A percentile compares a stretch with the other conserved stretches of the same genome.
Evolutionary conservation across 345 rosid species (phyloP).

Genomic region (Garcia nutans): DNA sequence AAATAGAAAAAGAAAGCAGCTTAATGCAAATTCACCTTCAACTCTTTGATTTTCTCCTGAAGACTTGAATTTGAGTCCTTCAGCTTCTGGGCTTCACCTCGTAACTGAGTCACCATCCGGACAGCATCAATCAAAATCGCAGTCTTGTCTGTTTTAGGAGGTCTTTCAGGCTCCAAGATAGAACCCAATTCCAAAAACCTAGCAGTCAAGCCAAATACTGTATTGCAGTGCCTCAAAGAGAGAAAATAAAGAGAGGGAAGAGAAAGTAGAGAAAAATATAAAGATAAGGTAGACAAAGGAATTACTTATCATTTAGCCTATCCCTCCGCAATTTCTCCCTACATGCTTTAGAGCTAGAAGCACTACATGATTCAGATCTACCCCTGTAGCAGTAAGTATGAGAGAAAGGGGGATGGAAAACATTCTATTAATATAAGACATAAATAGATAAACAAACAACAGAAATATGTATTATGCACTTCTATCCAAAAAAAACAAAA

Average conservation of each 20-base stretch:
- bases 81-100: constrained; percentile 69
- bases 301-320: constrained; percentile 71
- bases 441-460: background rate
- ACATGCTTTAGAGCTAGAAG: constrained; percentile 86
- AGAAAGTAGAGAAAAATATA: constrained; percentile 2
- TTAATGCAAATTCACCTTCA: constrained; percentile 54
- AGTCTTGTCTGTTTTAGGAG: constrained; percentile 75
- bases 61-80: constrained; percentile 77
- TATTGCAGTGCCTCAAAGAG: constrained; percentile 10
- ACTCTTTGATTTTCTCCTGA: constrained; percentile 69
- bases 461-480: background rate
- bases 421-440: background rate
- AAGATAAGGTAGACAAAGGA: constrained; percentile 10
- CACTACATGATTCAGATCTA: constrained; percentile 44
- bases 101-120: constrained; percentile 71
- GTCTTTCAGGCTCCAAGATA: constrained; percentile 79
- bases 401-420: constrained; percentile 34
- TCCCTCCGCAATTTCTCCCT: constrained; percentile 92
- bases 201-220: constrained; percentile 13
- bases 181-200: constrained; percentile 84
- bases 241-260: background rate
- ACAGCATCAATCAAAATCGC: constrained; percentile 84
- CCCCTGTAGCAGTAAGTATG: constrained; percentile 46
- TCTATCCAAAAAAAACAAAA: background rate
- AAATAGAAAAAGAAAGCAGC: background rate